These are phyloP conservation scores for Pelargonium cotyledonis DNA, from an alignment of 441 rosid genomes.

Conservation along the genomic window DNA sequence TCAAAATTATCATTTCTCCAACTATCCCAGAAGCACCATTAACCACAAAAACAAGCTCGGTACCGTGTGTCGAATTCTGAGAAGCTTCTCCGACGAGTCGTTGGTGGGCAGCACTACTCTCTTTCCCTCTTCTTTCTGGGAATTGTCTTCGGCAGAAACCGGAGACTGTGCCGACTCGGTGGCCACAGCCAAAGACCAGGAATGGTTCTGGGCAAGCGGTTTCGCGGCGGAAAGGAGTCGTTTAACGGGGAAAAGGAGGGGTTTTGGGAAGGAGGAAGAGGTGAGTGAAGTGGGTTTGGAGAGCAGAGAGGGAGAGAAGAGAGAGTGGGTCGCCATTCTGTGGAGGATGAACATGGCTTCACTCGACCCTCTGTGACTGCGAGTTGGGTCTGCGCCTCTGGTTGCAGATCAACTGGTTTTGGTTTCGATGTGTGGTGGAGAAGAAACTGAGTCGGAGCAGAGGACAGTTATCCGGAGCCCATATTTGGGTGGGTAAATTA, in stretches of 20 bases:
- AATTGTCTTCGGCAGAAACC: slow-evolving; percentile 10
- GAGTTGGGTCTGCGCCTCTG: neutral
- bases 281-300: slow-evolving; percentile 24
- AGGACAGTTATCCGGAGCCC: neutral
- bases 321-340: slow-evolving; percentile 40
- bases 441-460: neutral
- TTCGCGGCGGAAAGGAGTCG: slow-evolving; percentile 32
- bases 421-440: neutral
- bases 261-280: slow-evolving; percentile 21
- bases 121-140: slow-evolving; percentile 23
- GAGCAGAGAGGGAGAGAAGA: slow-evolving; percentile 33
- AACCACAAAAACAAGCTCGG: neutral
- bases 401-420: neutral
- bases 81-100: slow-evolving; percentile 53
- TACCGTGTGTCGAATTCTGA: slow-evolving; percentile 67
- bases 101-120: slow-evolving; percentile 53
- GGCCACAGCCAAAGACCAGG: slow-evolving; percentile 27
- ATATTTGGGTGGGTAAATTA: neutral
- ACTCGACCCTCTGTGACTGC: neutral
- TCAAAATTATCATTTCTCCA: neutral
- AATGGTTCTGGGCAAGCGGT: slow-evolving; percentile 6
- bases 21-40: neutral
- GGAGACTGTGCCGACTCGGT: slow-evolving; percentile 36
- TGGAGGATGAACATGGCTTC: slow-evolving; percentile 16
- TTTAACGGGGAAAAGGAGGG: slow-evolving; percentile 27